Evolutionary conservation across 805 yeast genomes (phyloP).

Genomic region (Metschnikowia lunata): DNA sequence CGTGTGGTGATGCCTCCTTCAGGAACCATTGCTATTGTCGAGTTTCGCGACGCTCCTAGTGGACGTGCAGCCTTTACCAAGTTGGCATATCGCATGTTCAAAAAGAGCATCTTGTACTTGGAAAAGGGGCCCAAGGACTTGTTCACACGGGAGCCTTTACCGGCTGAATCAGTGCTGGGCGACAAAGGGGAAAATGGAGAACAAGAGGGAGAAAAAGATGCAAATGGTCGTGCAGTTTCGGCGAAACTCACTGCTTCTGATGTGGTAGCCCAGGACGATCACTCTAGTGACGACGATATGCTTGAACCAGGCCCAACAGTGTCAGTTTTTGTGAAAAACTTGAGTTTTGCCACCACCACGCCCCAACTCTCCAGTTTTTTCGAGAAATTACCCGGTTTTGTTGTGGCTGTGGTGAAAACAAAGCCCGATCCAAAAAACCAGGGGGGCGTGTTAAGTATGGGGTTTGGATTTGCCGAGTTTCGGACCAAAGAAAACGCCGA

Average conservation of each 20-base stretch:
- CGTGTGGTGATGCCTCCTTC: conserved; percentile 92
- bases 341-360: conserved; percentile 76
- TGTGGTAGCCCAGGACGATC: conserved; percentile 24
- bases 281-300: conserved; percentile 33
- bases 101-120: conserved; percentile 79
- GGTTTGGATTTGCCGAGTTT: conserved; percentile 95
- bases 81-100: conserved; percentile 81
- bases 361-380: conserved; percentile 55
- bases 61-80: conserved; percentile 89
- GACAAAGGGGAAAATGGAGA: too few relatives aligned
- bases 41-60: conserved; percentile 73
- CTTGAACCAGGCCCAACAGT: conserved; percentile 66
- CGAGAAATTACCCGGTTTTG: conserved; percentile 71
- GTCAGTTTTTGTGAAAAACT: conserved; percentile 86
- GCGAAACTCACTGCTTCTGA: conserved; percentile 44
- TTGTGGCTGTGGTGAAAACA: conserved; percentile 75
- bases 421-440: conserved; percentile 80
- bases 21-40: conserved; percentile 92
- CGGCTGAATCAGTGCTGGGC: conserved; percentile 16
- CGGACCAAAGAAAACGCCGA: conserved; percentile 72
- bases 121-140: conserved; percentile 91
- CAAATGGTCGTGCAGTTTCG: conserved; percentile 16
- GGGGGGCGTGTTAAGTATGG: conserved; percentile 81
- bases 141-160: conserved; percentile 59
- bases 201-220: conserved; percentile 21